phyloP scores from a whole-genome alignment of 768 basidiomycete genomes.

The Boletales sp. region DNA sequence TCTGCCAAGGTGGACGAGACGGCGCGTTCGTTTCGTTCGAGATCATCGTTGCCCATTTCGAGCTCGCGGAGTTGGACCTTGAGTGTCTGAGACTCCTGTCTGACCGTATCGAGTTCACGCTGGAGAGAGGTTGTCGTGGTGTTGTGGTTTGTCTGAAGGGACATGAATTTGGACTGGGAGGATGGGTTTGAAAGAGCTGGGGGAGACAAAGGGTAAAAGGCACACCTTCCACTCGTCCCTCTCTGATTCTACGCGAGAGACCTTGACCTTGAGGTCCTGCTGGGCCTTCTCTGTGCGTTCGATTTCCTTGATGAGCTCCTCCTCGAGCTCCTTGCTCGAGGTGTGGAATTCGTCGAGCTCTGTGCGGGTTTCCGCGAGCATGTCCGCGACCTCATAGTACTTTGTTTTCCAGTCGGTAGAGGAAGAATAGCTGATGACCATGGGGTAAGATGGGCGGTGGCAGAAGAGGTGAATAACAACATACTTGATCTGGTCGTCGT shows the following conservation, averaged over 20 bases:
- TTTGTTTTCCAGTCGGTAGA: slow-evolving; percentile 72
- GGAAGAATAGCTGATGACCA: slow-evolving; percentile 47
- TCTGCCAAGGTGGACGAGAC: slow-evolving; percentile 80
- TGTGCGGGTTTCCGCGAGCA: slow-evolving; percentile 77
- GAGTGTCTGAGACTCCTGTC: slow-evolving; percentile 66
- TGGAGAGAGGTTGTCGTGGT: slow-evolving; percentile 88
- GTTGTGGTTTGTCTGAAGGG: slow-evolving; percentile 86
- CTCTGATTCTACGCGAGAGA: slow-evolving; percentile 65
- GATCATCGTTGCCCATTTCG: slow-evolving; percentile 97
- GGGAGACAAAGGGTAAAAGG: slow-evolving; percentile 2
- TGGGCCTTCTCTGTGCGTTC: slow-evolving; percentile 84
- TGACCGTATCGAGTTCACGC: slow-evolving; percentile 80
- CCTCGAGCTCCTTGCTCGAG: slow-evolving; percentile 87
- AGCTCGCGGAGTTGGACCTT: slow-evolving; percentile 81
- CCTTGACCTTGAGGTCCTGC: slow-evolving; percentile 73
- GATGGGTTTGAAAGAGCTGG: slow-evolving; percentile 4
- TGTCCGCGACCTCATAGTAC: slow-evolving; percentile 79
- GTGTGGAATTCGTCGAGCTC: slow-evolving; percentile 87
- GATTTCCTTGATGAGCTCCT: slow-evolving; percentile 88
- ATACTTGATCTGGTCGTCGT: slow-evolving; percentile 63
- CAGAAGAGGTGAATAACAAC: slow-evolving; percentile 17
- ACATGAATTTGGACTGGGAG: slow-evolving; percentile 74
- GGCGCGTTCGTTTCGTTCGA: slow-evolving; percentile 91
- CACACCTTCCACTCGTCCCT: slow-evolving; percentile 92
- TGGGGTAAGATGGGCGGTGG: slow-evolving; percentile 11